Conservation (phyloP, 352 stramenopile genomes). For the Phytophthora boehmeriae region DNA sequence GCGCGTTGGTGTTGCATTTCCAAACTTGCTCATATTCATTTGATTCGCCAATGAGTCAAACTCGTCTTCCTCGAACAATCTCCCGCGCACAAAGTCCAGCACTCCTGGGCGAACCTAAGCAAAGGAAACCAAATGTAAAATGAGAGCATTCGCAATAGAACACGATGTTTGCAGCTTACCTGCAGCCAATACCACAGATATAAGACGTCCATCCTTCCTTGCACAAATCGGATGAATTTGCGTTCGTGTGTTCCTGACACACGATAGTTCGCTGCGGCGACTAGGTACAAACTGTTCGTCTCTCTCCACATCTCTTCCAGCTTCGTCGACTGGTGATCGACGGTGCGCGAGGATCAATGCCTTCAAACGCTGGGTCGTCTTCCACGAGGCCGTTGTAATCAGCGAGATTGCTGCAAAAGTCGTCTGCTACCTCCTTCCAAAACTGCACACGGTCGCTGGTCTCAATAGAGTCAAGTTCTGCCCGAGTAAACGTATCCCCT, state of each 20-base stretch:
- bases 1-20: constrained; percentile 3
- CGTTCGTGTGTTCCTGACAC: not conserved
- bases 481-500: too few relatives aligned
- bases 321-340: not conserved
- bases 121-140: not conserved
- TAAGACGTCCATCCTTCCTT: not conserved
- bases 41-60: constrained; percentile 6
- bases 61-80: constrained; percentile 1
- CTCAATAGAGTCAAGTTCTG: too few relatives aligned
- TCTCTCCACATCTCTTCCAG: not conserved
- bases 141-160: not conserved
- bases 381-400: not conserved
- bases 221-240: not conserved
- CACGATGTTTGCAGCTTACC: constrained; percentile 1
- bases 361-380: not conserved
- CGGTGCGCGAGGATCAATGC: not conserved
- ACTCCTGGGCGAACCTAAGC: not conserved
- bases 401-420: not conserved
- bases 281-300: not conserved
- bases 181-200: constrained; percentile 6
- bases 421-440: not conserved
- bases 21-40: too few relatives aligned
- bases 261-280: not conserved
- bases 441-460: too few relatives aligned
- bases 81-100: not conserved